Conservation (phyloP, 176 grass and related monocot genomes). For the Urochloa ruziziensis region DNA sequence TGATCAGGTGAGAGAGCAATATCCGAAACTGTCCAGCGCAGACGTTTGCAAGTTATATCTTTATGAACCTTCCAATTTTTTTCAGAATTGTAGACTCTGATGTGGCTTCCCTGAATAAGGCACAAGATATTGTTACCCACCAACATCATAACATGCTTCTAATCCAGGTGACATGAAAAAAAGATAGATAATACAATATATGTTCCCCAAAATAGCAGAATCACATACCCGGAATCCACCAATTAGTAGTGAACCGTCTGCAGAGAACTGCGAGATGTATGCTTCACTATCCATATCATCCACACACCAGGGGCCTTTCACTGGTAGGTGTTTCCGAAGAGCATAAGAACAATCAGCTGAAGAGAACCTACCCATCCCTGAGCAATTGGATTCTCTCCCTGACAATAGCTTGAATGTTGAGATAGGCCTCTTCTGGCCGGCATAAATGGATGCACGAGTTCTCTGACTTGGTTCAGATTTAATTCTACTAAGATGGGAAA, state of each 20-base stretch:
- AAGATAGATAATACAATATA: neutral
- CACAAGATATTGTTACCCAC: constrained; percentile 11
- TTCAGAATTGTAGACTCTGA: constrained; percentile 65
- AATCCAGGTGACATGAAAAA: neutral
- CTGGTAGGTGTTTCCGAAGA: constrained; percentile 47
- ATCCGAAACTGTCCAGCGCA: constrained; percentile 81
- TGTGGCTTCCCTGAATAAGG: constrained; percentile 58
- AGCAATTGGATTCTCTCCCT: constrained; percentile 63
- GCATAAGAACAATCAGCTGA: constrained; percentile 55
- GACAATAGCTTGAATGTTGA: constrained; percentile 57
- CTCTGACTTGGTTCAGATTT: constrained; percentile 52
- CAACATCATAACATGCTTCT: neutral
- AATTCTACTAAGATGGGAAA: constrained; percentile 64
- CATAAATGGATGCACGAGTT: constrained; percentile 23
- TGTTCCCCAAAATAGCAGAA: neutral
- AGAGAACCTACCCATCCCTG: constrained; percentile 57
- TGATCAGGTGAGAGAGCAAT: constrained; percentile 77
- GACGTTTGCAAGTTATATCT: constrained; percentile 67
- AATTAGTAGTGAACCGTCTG: constrained; percentile 72
- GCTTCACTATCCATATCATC: constrained; percentile 62
- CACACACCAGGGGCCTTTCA: constrained; percentile 39
- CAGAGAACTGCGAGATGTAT: constrained; percentile 71
- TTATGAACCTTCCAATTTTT: constrained; percentile 65
- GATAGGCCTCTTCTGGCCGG: constrained; percentile 36
- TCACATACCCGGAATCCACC: constrained; percentile 58